Conservation (phyloP, 345 rosid genomes). For the Mercurialis annua region DNA sequence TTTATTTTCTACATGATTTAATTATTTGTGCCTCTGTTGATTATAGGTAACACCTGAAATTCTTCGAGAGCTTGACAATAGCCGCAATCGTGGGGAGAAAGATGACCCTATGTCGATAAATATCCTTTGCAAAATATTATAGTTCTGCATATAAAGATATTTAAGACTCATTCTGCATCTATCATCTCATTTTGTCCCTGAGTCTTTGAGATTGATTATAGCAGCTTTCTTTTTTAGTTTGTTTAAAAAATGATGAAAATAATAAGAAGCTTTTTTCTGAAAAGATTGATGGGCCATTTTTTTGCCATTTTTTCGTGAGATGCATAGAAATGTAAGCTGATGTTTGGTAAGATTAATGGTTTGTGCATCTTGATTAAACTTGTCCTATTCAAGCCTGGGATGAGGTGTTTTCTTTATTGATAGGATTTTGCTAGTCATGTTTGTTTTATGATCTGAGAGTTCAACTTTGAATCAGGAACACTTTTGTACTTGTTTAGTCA, state of each 20-base stretch:
- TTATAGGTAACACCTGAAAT: conserved; percentile 84
- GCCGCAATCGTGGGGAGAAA: conserved; percentile 87
- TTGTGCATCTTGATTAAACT: background rate
- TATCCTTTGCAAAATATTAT: conserved; percentile 52
- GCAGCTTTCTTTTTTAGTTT: background rate
- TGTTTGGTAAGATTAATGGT: background rate
- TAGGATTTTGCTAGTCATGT: background rate
- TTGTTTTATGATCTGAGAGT: background rate
- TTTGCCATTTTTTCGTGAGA: background rate
- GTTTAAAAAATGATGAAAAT: background rate
- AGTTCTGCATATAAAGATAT: background rate
- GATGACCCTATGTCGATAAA: conserved; percentile 61
- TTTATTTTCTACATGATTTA: background rate
- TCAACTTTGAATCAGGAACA: background rate
- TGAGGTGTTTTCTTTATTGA: too few species aligned
- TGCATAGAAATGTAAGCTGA: too few species aligned
- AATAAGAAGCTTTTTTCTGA: background rate
- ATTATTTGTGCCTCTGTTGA: conserved; percentile 5
- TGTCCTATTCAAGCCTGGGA: background rate
- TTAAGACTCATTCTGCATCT: background rate
- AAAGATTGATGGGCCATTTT: background rate
- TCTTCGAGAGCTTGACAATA: conserved; percentile 62
- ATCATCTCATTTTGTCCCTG: background rate
- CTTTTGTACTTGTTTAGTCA: background rate
- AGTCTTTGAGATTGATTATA: background rate